Evolutionary conservation across 1,139 yeast genomes (phyloP).

Genomic region (Geotrichum aggregatum): DNA sequence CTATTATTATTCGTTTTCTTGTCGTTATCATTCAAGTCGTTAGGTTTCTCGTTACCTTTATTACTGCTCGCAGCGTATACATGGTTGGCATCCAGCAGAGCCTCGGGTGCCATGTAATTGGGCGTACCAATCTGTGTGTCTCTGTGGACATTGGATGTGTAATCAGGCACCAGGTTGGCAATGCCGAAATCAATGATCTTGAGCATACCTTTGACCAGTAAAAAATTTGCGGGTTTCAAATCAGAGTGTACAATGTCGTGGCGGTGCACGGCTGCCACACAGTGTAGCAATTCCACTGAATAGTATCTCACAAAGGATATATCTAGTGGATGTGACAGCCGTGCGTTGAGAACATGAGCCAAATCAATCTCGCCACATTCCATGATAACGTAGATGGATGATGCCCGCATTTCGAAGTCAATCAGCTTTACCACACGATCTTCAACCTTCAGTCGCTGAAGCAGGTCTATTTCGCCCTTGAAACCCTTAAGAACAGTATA

Average conservation of each 20-base stretch:
- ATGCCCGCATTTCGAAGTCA: slow-evolving; percentile 66
- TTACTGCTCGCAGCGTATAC: slow-evolving; percentile 28
- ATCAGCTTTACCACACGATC: slow-evolving; percentile 74
- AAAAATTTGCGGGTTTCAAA: slow-evolving; percentile 90
- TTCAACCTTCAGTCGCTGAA: slow-evolving; percentile 56
- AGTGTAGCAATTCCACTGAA: slow-evolving; percentile 71
- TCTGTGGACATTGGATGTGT: slow-evolving; percentile 83
- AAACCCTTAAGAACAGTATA: slow-evolving; percentile 68
- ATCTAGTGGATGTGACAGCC: slow-evolving; percentile 55
- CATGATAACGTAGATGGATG: slow-evolving; percentile 73
- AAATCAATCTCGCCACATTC: slow-evolving; percentile 94
- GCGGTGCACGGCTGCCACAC: slow-evolving; percentile 83
- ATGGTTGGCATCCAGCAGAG: slow-evolving; percentile 60
- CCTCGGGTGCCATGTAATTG: slow-evolving; percentile 97
- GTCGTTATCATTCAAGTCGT: slow-evolving; percentile 6
- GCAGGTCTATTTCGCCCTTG: slow-evolving; percentile 82
- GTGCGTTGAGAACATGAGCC: slow-evolving; percentile 70
- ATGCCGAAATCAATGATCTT: slow-evolving; percentile 95
- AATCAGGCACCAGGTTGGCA: slow-evolving; percentile 90
- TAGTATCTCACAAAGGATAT: slow-evolving; percentile 76
- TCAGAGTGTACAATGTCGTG: slow-evolving; percentile 92
- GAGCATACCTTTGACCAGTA: slow-evolving; percentile 76
- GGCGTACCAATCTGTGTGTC: slow-evolving; percentile 95
- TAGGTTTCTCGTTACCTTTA: background rate
- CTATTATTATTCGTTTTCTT: slow-evolving; percentile 11